These are phyloP conservation scores for Neonectria magnoliae DNA, from an alignment of 2,329 filamentous ascomycete genomes.

Conservation along the genomic window DNA sequence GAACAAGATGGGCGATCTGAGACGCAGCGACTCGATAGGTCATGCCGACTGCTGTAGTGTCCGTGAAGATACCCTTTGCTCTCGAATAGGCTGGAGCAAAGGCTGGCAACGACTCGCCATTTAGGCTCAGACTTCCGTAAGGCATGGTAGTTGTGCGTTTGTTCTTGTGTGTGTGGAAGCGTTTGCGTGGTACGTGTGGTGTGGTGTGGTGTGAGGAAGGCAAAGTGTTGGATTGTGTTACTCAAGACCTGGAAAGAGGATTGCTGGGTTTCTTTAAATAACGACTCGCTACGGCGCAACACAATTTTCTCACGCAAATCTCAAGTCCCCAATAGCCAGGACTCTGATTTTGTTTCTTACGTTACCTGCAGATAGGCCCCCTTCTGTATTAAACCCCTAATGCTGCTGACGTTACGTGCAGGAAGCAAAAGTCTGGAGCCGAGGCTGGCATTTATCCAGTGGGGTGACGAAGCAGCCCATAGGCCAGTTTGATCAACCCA, in stretches of 20 bases:
- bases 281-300: not conserved
- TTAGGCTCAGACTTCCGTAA: constrained; percentile 17
- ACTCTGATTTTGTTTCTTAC: not conserved
- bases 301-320: not conserved
- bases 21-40: constrained; percentile 22
- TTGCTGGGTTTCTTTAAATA: not conserved
- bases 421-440: not conserved
- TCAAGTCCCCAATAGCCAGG: not conserved
- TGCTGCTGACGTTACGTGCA: constrained; percentile 15
- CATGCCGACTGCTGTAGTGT: constrained; percentile 17
- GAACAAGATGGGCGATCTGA: constrained; percentile 16
- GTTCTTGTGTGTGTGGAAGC: not conserved
- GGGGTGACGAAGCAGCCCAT: constrained; percentile 1
- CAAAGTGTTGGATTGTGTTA: not conserved
- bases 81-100: constrained; percentile 23
- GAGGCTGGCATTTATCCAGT: not conserved
- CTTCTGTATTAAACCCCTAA: constrained; percentile 8
- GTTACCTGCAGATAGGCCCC: constrained; percentile 2
- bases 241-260: not conserved
- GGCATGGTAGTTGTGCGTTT: constrained; percentile 4
- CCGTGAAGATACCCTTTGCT: constrained; percentile 5
- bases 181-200: not conserved
- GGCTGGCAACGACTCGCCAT: constrained; percentile 11
- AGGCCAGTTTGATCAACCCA: constrained; percentile 2
- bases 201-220: not conserved